These are phyloP conservation scores for Lasiosphaeriaceae sp. DNA, from an alignment of 495 filamentous ascomycete genomes.

Conservation along the genomic window DNA sequence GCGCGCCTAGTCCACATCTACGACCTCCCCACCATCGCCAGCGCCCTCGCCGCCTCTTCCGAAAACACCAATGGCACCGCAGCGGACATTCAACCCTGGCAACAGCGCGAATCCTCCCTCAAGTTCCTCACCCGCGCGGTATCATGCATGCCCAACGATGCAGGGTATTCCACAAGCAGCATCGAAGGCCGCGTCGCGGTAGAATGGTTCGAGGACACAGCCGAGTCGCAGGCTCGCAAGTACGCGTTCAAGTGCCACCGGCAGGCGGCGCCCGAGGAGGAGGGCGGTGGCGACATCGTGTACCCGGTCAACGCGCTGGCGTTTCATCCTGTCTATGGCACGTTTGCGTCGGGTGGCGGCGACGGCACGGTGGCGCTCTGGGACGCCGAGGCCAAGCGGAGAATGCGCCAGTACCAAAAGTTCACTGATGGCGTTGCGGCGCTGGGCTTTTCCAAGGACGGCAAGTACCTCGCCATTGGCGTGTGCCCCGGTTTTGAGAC, in stretches of 20 bases:
- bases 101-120: slow-evolving; percentile 82
- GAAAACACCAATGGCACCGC: slow-evolving; percentile 6
- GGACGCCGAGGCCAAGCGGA: slow-evolving; percentile 89
- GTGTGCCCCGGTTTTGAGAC: slow-evolving; percentile 91
- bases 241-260: slow-evolving; percentile 99
- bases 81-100: slow-evolving; percentile 70
- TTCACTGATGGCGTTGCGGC: slow-evolving; percentile 74
- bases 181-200: slow-evolving; percentile 95
- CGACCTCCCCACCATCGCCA: slow-evolving; percentile 67
- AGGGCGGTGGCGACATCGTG: slow-evolving; percentile 74
- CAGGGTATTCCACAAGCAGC: slow-evolving; percentile 79
- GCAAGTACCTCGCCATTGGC: slow-evolving; percentile 77
- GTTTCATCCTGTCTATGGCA: slow-evolving; percentile 87
- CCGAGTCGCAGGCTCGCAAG: slow-evolving; percentile 80
- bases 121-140: slow-evolving; percentile 95
- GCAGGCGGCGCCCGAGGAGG: slow-evolving; percentile 48
- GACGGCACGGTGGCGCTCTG: slow-evolving; percentile 93
- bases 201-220: slow-evolving; percentile 91
- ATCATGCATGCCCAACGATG: slow-evolving; percentile 94
- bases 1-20: slow-evolving; percentile 87
- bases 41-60: slow-evolving; percentile 49
- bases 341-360: slow-evolving; percentile 89
- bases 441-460: slow-evolving; percentile 71
- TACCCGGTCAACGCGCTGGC: slow-evolving; percentile 93
- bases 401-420: slow-evolving; percentile 85